Evolutionary conservation across 1,284 basidiomycete species (phyloP), one percentile per base, ranked within the genome.

Genomic region (Fomitopsis pinicola): DNA sequence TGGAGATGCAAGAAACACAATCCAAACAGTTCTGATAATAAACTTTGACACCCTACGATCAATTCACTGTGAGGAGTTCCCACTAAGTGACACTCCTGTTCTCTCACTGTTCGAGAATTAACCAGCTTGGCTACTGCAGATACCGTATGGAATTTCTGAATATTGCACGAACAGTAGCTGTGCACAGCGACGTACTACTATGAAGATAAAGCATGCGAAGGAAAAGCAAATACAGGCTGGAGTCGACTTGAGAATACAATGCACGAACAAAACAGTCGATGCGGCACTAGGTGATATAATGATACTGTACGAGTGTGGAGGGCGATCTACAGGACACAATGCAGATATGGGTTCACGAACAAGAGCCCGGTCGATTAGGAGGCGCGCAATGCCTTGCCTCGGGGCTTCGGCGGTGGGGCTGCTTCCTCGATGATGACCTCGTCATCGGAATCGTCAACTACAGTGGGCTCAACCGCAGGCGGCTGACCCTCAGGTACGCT

Each of bases 381-480:
- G 12, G 45, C 19, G 7, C 14, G 52, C 17, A 17, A 6, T 40
- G 10, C 52, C 35, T 19, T 28, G 14, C n/a, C 7, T 35, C 22
- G 2, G 15, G 52, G 15, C 12, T 54, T 54, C 35, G 52, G 36
- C 10, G 35, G 3, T 3, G 52, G 15, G 9, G 35, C 12, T 30
- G 35, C 17, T 10, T 72, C 72, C 48, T 71, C 75, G 4, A 80
- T 76, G 57, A 82, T 77, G 54, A 83, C 74, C 38, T 83, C 83
- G 56, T 76, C 75, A 60, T 83, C 82, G 30, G 78, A 81, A n/a
- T 76, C 73, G 26, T 77, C 74, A 15, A 82, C 75, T 68, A 80
- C 74, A 0, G 66, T 65, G 15, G 67, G 72, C 22, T 80, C 73
- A 42, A 71, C 61, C 12, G 73, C 52, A 62, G 57, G 33, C 59